Percentiles rank a stretch among this genome's conserved stretches.
Conservation (phyloP, 805 yeast species). For the Cyberlindnera galapagoensis region DNA sequence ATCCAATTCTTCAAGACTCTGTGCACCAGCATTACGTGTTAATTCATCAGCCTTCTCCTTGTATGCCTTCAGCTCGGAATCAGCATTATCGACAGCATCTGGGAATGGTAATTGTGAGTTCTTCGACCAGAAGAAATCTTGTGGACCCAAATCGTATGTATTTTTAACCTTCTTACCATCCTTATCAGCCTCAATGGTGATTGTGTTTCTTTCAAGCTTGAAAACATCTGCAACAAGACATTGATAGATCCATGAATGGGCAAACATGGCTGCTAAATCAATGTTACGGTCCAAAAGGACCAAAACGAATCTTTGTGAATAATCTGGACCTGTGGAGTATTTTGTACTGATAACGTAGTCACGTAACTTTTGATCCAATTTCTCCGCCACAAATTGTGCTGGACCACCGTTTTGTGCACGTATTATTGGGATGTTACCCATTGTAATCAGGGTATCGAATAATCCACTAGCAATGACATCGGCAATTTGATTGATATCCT, state of each 20-base stretch:
- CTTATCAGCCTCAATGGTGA: conserved; percentile 45
- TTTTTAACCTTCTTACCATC: conserved; percentile 38
- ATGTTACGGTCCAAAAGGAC: conserved; percentile 81
- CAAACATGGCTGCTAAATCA: conserved; percentile 88
- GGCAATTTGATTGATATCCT: conserved; percentile 60
- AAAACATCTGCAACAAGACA: conserved; percentile 94
- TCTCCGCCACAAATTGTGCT: conserved; percentile 88
- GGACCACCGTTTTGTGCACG: conserved; percentile 92
- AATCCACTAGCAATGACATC: conserved; percentile 72
- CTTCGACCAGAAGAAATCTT: conserved; percentile 85
- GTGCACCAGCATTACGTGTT: conserved; percentile 64
- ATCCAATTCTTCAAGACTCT: conserved; percentile 70
- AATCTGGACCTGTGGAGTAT: conserved; percentile 19
- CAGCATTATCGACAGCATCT: conserved; percentile 97
- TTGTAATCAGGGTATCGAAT: conserved; percentile 71
- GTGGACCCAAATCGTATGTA: conserved; percentile 83
- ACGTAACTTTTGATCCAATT: conserved; percentile 74
- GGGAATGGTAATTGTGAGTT: conserved; percentile 92
- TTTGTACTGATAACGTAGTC: conserved; percentile 74
- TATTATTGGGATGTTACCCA: conserved; percentile 79
- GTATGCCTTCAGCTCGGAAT: conserved; percentile 70
- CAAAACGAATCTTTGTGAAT: conserved; percentile 63
- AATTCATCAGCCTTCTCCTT: conserved; percentile 84
- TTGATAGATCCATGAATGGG: conserved; percentile 97
- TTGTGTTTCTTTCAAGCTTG: conserved; percentile 73